phyloP scores from a whole-genome alignment of 2,329 filamentous ascomycete species.

The Sphaceloma murrayae region DNA sequence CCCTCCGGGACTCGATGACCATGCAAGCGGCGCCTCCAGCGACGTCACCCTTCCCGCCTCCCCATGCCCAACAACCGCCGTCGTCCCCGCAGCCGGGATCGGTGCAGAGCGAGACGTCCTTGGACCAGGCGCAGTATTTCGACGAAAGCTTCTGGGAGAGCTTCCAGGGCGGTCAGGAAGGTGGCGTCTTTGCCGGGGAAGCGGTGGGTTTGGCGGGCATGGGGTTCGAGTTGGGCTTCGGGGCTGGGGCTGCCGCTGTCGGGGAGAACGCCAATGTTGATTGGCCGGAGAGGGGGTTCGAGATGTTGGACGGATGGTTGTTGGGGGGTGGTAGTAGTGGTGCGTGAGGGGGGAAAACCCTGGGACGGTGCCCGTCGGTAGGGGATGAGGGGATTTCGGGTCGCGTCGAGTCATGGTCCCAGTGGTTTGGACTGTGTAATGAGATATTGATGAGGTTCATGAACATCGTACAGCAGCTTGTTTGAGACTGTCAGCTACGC shows the following conservation, averaged over 20 bases:
- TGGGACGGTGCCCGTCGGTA: no score
- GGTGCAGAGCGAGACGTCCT: not conserved
- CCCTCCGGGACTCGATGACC: not conserved
- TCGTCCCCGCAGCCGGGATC: not conserved
- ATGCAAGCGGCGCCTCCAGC: not conserved
- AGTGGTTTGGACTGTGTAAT: no score
- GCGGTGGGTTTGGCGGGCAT: conserved; percentile 39
- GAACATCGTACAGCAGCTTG: no score
- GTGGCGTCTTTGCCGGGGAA: conserved; percentile 31
- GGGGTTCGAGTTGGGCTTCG: conserved; percentile 53
- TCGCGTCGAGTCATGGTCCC: no score
- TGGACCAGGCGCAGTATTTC: conserved; percentile 23
- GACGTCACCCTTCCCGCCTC: no score
- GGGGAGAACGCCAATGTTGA: conserved; percentile 46
- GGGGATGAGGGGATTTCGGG: no score
- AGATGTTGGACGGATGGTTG: conserved; percentile 61
- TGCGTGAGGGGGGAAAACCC: conserved; percentile 20
- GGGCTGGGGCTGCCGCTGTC: conserved; percentile 29
- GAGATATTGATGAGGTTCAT: no score
- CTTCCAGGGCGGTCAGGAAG: conserved; percentile 28
- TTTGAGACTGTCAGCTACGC: no score
- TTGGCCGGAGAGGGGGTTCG: conserved; percentile 42
- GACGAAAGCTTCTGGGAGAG: conserved; percentile 47
- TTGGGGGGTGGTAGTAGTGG: conserved; percentile 44
- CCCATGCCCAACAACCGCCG: not conserved